Conservation (phyloP, 2,329 filamentous ascomycete species). For the Myriosclerotinia scirpicola region DNA sequence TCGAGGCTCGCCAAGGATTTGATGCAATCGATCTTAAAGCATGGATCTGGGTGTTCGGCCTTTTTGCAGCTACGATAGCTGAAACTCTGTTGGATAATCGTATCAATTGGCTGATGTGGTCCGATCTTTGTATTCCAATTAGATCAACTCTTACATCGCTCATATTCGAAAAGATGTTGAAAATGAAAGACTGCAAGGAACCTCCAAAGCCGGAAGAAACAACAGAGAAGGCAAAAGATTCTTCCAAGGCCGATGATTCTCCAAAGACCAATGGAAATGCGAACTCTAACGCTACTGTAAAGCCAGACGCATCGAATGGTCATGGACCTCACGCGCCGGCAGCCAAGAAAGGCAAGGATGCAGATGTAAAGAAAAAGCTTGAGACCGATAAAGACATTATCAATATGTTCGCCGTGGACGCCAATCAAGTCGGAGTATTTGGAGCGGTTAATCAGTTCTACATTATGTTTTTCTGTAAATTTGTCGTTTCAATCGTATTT, state of each 20-base stretch:
- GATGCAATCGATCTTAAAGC: constrained; percentile 27
- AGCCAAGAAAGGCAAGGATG: constrained; percentile 18
- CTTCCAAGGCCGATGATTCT: neutral
- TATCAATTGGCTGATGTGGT: constrained; percentile 31
- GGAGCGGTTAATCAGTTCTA: constrained; percentile 62
- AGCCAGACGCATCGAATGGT: constrained; percentile 2
- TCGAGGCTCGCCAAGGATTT: constrained; percentile 28
- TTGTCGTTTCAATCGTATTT: constrained; percentile 64
- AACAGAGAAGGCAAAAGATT: constrained; percentile 18
- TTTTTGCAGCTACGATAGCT: constrained; percentile 25
- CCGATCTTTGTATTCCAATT: constrained; percentile 48
- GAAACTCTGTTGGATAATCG: constrained; percentile 29
- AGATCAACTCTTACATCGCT: constrained; percentile 68
- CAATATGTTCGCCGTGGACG: constrained; percentile 73
- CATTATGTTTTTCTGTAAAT: constrained; percentile 57
- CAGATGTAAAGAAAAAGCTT: constrained; percentile 20
- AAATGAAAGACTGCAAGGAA: constrained; percentile 64
- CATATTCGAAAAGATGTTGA: constrained; percentile 73
- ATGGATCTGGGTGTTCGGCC: constrained; percentile 30
- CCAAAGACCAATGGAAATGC: constrained; percentile 15
- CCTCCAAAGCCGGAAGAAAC: constrained; percentile 42
- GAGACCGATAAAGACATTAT: constrained; percentile 67
- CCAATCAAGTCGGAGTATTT: constrained; percentile 65
- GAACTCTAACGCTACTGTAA: constrained; percentile 1
- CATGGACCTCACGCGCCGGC: constrained; percentile 1